A percentile compares a stretch with the other conserved stretches of the same genome.
These are phyloP conservation scores for Botrytis pseudocinerea DNA, from an alignment of 2,329 filamentous ascomycete species.

Conservation along the genomic window DNA sequence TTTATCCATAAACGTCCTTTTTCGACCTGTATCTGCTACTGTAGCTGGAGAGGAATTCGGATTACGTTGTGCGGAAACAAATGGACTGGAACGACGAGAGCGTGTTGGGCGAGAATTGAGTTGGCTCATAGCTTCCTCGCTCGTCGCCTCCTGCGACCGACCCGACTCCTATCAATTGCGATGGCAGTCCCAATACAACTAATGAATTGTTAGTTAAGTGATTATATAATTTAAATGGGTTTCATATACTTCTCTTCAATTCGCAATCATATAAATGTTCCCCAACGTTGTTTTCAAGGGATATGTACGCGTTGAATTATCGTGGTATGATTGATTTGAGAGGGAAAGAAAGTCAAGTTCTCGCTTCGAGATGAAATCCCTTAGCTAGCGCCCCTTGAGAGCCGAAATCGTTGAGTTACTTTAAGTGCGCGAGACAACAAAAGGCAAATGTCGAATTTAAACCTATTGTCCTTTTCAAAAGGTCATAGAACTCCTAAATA, in stretches of 20 bases:
- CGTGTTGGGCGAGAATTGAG: conserved; percentile 34
- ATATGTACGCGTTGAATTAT: conserved; percentile 29
- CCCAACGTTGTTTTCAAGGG: conserved; percentile 28
- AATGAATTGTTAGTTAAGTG: conserved; percentile 32
- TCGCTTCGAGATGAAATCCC: conserved; percentile 25
- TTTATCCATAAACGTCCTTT: conserved; percentile 40
- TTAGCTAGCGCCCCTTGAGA: conserved; percentile 25
- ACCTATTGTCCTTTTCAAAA: background rate
- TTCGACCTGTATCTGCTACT: conserved; percentile 27
- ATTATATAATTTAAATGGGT: conserved; percentile 12
- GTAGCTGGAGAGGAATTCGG: conserved; percentile 23
- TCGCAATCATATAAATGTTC: conserved; percentile 29
- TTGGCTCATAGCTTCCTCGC: conserved; percentile 25
- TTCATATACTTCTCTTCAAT: conserved; percentile 33
- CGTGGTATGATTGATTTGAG: conserved; percentile 23
- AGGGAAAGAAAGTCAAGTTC: conserved; percentile 26
- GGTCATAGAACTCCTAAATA: background rate
- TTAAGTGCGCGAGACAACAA: conserved; percentile 9
- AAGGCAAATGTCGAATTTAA: background rate
- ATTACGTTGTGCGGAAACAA: conserved; percentile 28
- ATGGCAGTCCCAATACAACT: conserved; percentile 32
- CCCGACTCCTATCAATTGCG: conserved; percentile 32
- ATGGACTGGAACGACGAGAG: conserved; percentile 38
- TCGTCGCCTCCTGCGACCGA: conserved; percentile 29
- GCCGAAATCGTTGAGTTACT: conserved; percentile 4